Base-by-base conservation (phyloP, 2,329 filamentous ascomycete species). In the Alternaria tenuissima region DNA sequence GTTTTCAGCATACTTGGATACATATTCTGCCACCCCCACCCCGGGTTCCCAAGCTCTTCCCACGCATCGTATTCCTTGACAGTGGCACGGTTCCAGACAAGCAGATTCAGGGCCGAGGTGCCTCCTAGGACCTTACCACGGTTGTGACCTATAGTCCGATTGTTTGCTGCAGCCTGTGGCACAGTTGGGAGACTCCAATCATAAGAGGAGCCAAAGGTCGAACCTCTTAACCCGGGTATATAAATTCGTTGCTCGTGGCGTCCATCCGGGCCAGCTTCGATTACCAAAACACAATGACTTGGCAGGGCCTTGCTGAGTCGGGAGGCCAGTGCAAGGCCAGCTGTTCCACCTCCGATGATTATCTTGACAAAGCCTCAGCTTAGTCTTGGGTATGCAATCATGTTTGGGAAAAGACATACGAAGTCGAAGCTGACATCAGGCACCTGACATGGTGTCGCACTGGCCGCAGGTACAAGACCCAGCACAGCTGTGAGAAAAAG, bases 1-100 rank as follows among this genome's bases (percentile, higher is more conserved):
- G 16, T n/a, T n/a, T 38, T 66, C n/a, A 72, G 66, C 69, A 78
- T 77, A 8, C 69, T 73, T 7, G 68, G 58, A 47, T 68, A 64
- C 46, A 84, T 64, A 11, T 76, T 76, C 38, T 84, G 74, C 83
- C 84, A 89, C 1, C 81, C 80, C 87, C 87, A 89, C 7, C 66
- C 62, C 39, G 52, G 42, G 64, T 88, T 89, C 0, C 87, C 87
- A 12, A 89, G 74, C 26, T 79, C 73, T 53, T 82, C 83, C 87
- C 87, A 89, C 1, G 80, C 80, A 72, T 89, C 83, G 52, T 77
- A 79, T 53, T 78, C 76, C 4, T 63, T 70, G 16, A 68, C 61
- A n/a, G 64, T 65, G 4, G 67, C 78, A 9, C 78, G 67, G 18
- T 77, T 72, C 62, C 74, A 78, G 22, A 68, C 63, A 65, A 80